phyloP scores from a whole-genome alignment of 2,329 filamentous ascomycete species.

The Hypomyces perniciosus region DNA sequence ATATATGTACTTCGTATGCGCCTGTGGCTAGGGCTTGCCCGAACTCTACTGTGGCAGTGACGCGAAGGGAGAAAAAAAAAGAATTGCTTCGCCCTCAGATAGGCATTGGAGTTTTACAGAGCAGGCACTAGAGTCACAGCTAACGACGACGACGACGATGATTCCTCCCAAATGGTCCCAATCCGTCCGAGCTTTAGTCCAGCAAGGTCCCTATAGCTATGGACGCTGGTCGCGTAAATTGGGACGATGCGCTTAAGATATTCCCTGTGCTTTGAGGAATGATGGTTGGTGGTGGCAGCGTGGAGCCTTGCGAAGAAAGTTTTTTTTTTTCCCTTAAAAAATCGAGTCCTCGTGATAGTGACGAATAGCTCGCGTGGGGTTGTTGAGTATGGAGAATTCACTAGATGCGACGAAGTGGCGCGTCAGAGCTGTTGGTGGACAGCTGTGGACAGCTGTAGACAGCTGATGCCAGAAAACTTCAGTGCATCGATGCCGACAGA shows the following conservation, averaged over 20 bases:
- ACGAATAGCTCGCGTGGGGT: constrained; percentile 13
- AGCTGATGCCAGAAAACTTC: not conserved
- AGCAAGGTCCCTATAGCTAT: not conserved
- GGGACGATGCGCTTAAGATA: not conserved
- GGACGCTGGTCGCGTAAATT: not conserved
- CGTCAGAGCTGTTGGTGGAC: constrained; percentile 1
- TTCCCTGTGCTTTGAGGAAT: no score
- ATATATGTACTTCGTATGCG: not conserved
- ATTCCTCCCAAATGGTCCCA: not conserved
- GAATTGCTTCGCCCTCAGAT: constrained; percentile 20
- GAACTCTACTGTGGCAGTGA: constrained; percentile 11
- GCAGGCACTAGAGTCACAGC: constrained; percentile 28
- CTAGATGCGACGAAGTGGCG: constrained; percentile 4
- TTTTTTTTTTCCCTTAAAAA: not conserved
- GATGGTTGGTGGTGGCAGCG: not conserved
- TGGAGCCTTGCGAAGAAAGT: constrained; percentile 1
- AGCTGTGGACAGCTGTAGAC: constrained; percentile 5
- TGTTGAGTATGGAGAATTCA: constrained; percentile 6
- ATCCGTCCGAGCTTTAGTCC: not conserved
- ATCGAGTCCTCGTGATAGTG: constrained; percentile 8
- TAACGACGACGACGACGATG: constrained; percentile 4
- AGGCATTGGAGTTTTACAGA: constrained; percentile 24
- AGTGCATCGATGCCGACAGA: not conserved
- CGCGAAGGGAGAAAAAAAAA: constrained; percentile 1
- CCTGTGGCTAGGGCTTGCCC: not conserved